Evolutionary conservation across 768 basidiomycete genomes (phyloP).

Genomic region (Krasilnikovozyma curviuscula): DNA sequence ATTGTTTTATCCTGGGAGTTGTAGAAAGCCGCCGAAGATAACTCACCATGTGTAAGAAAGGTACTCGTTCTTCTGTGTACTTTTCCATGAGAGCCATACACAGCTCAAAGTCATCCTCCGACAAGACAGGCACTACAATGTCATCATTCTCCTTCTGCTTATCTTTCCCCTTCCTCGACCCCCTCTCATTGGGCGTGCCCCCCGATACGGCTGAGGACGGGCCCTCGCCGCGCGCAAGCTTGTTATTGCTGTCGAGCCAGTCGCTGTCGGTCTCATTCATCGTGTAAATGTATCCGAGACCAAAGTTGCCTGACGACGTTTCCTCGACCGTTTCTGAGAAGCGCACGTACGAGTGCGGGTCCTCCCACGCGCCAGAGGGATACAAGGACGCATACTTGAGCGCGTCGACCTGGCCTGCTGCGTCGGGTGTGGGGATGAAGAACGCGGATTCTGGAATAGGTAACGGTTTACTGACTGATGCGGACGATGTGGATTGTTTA

Average conservation of each 20-base stretch:
- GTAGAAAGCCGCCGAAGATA: background rate
- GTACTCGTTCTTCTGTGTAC: slow-evolving; percentile 69
- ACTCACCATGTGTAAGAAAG: slow-evolving; percentile 74
- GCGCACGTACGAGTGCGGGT: slow-evolving; percentile 56
- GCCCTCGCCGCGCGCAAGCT: slow-evolving; percentile 28
- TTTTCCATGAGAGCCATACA: slow-evolving; percentile 90
- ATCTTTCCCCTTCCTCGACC: slow-evolving; percentile 61
- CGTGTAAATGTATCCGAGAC: slow-evolving; percentile 53
- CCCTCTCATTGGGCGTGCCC: slow-evolving; percentile 21
- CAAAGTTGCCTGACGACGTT: slow-evolving; percentile 29
- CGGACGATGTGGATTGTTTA: slow-evolving; percentile 6
- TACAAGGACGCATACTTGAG: slow-evolving; percentile 64
- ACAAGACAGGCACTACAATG: slow-evolving; percentile 30
- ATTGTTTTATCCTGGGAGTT: slow-evolving; percentile 1
- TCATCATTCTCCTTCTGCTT: slow-evolving; percentile 70
- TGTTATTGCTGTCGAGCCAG: slow-evolving; percentile 81
- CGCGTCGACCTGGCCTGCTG: slow-evolving; percentile 44
- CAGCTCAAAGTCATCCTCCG: slow-evolving; percentile 84
- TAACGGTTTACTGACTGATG: slow-evolving; percentile 25
- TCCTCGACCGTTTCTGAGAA: slow-evolving; percentile 68
- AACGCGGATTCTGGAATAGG: slow-evolving; percentile 27
- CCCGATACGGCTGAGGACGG: slow-evolving; percentile 1
- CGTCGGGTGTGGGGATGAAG: slow-evolving; percentile 82
- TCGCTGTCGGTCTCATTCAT: slow-evolving; percentile 93
- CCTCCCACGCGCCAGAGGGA: slow-evolving; percentile 45